Base-by-base conservation (phyloP, 768 basidiomycete species). In the Paxillus involutus region DNA sequence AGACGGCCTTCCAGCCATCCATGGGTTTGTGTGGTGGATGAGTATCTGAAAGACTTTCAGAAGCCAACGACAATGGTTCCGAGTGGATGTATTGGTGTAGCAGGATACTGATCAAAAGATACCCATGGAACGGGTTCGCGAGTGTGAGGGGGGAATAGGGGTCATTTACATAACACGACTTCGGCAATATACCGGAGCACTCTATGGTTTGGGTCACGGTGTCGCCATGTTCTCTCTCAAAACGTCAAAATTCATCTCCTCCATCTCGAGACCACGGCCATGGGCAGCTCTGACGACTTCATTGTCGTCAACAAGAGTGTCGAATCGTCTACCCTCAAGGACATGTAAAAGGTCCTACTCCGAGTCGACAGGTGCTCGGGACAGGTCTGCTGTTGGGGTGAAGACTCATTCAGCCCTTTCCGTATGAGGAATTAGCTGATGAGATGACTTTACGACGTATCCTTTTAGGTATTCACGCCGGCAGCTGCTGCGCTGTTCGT, bases 381-480 rank as follows among this genome's bases (percentile, higher is more conserved):
- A 76, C 53, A 68, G 54, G 50, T 63, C 74, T 5, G 57, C 71
- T 3, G 54, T 75, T 48, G 74, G 74, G 52, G 74, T 75, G 50
- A 40, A 67, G 56, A 43, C 30, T 26, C 33, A 13, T 14, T 35
- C 35, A 14, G 14, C 46, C 24, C 11, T 39, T 26, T 32, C 32
- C 32, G 32, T 32, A 8, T 11, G 32, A 11, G 13, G 32, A 6
- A 29, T 14, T 21, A 13, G 52, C 29, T 10, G 24, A 17, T 49
- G 21, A 4, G 37, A 36, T 4, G 29, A 4, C 44, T 45, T 16
- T 47, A n/a, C 32, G 17, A 47, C 40, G 26, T 32, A 21, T 10
- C 17, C 39, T 55, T 39, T 16, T 61, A 98, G 95, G 90, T 92
- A n/a, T 97, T 98, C 68, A 94, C 93, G 3, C 94, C 93, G 26